Percentiles rank a stretch among this genome's conserved stretches.
These are phyloP conservation scores for Gossypium lobatum DNA, from an alignment of 441 rosid genomes.

Conservation along the genomic window DNA sequence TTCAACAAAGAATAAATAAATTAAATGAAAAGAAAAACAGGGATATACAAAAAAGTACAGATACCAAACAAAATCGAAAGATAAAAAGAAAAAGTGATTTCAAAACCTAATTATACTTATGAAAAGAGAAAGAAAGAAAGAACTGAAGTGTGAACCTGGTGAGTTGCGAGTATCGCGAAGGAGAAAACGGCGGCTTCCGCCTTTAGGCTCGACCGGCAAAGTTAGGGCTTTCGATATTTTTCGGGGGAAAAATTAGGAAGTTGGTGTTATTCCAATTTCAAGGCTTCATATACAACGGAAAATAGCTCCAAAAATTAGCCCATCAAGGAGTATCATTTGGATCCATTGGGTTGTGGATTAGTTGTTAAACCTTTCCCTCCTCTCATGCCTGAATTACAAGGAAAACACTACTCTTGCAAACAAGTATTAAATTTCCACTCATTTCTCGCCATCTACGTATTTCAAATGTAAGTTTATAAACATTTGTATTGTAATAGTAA, in stretches of 20 bases:
- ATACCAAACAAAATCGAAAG: neutral
- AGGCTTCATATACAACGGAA: too few species aligned
- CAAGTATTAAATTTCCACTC: too few species aligned
- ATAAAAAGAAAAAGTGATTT: neutral
- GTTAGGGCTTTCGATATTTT: neutral
- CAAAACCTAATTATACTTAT: neutral
- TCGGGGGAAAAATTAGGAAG: neutral
- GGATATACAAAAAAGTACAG: too few species aligned
- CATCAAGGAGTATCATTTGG: neutral
- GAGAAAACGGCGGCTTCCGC: neutral
- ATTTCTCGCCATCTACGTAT: too few species aligned
- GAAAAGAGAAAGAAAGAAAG: neutral
- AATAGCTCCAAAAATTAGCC: neutral
- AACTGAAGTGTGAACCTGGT: neutral
- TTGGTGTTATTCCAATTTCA: neutral
- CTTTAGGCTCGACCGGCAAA: neutral
- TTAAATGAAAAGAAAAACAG: neutral
- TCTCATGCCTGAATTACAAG: too few species aligned
- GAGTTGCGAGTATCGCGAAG: neutral
- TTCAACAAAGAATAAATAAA: neutral
- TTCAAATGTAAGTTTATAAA: too few species aligned
- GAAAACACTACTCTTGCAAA: too few species aligned
- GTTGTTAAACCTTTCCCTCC: neutral
- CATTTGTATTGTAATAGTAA: too few species aligned
- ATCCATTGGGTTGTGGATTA: neutral